Percentiles rank a stretch among this genome's conserved stretches.
phyloP scores from a whole-genome alignment of 257 asterid genomes.

The Capsicum rhomboideum region DNA sequence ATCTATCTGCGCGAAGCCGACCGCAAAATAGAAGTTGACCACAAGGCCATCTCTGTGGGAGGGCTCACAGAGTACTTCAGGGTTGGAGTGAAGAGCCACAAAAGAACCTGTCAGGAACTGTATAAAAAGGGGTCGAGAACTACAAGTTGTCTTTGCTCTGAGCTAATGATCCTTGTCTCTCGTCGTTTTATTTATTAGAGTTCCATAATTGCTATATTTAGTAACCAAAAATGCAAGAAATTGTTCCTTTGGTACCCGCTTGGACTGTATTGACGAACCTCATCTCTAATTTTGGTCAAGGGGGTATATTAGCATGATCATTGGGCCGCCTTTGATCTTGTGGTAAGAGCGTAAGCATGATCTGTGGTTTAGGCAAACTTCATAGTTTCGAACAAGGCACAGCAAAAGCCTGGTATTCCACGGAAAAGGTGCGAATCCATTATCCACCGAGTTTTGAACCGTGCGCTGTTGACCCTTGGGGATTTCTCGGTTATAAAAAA shows the following conservation, averaged over 20 bases:
- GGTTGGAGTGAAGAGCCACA: no score
- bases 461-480: not conserved
- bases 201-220: not conserved
- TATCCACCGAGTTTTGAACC: not conserved
- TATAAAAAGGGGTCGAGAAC: no score
- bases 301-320: not conserved
- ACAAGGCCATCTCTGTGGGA: no score
- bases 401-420: not conserved
- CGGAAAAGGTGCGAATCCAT: not conserved
- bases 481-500: not conserved
- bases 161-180: not conserved
- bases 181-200: not conserved
- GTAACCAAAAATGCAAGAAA: not conserved
- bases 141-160: not conserved
- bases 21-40: no score
- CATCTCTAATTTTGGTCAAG: not conserved
- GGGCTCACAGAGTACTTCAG: no score
- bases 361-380: not conserved
- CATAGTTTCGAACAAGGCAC: not conserved
- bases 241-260: not conserved
- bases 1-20: no score
- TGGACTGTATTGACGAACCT: not conserved
- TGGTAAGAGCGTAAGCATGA: not conserved
- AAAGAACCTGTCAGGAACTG: no score
- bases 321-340: not conserved